These are phyloP conservation scores for Knoxia roxburghii DNA, from an alignment of 257 asterid genomes.

Conservation along the genomic window DNA sequence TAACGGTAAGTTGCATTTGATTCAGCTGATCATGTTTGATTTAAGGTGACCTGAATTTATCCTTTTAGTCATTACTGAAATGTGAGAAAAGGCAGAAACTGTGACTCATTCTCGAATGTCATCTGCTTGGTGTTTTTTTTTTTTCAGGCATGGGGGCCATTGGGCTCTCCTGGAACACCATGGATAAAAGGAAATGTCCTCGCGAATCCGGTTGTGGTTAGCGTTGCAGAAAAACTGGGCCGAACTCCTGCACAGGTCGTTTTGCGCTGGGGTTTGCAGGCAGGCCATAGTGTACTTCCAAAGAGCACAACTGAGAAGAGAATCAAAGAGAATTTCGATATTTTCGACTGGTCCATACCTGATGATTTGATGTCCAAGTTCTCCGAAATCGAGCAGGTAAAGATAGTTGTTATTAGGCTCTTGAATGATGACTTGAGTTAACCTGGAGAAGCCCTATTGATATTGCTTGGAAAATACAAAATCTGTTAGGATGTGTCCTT, in stretches of 20 bases:
- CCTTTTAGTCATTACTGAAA: too few species aligned
- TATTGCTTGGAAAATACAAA: too few species aligned
- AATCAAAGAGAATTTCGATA: slow-evolving; percentile 35
- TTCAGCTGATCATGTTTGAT: too few species aligned
- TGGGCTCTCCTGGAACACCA: slow-evolving; percentile 83
- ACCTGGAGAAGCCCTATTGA: too few species aligned
- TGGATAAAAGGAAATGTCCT: slow-evolving; percentile 64
- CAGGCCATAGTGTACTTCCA: slow-evolving; percentile 42
- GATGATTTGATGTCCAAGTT: slow-evolving; percentile 33
- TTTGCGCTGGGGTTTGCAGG: slow-evolving; percentile 45
- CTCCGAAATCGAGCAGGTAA: slow-evolving; percentile 43
- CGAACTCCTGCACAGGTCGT: slow-evolving; percentile 47
- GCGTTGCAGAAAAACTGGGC: slow-evolving; percentile 38
- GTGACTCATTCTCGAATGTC: not conserved
- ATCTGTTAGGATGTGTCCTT: too few species aligned
- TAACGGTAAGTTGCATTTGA: slow-evolving; percentile 37
- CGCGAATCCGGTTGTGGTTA: slow-evolving; percentile 43
- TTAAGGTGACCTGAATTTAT: not conserved
- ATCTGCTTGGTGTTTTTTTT: slow-evolving; percentile 2
- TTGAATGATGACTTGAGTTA: too few species aligned
- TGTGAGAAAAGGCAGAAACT: too few species aligned
- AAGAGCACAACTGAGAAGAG: slow-evolving; percentile 38
- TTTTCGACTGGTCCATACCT: slow-evolving; percentile 39
- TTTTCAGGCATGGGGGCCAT: slow-evolving; percentile 67
- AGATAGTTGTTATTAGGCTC: not conserved